Evolutionary conservation across 805 yeast genomes (phyloP).

Genomic region (Candida ponderosae): DNA sequence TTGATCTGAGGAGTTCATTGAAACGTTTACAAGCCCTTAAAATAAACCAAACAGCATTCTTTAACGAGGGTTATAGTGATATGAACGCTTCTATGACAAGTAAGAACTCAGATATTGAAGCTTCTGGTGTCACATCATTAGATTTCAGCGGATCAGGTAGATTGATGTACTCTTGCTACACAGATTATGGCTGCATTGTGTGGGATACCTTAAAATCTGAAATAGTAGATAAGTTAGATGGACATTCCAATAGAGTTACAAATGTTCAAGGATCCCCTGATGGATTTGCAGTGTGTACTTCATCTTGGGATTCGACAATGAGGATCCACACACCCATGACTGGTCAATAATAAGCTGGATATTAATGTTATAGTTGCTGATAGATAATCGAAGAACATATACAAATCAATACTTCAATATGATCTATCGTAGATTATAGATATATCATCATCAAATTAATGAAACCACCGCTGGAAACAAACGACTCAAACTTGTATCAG

Average conservation of each 20-base stretch:
- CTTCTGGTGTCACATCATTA: slow-evolving; percentile 64
- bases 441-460: too few relatives aligned
- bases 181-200: slow-evolving; percentile 64
- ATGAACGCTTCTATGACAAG: slow-evolving; percentile 12
- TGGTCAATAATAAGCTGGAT: too few relatives aligned
- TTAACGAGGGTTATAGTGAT: slow-evolving; percentile 1
- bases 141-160: slow-evolving; percentile 74
- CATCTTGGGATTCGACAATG: slow-evolving; percentile 74
- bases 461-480: too few relatives aligned
- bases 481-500: too few relatives aligned
- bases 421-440: too few relatives aligned
- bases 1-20: slow-evolving; percentile 22
- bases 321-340: slow-evolving; percentile 50
- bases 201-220: slow-evolving; percentile 72
- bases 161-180: slow-evolving; percentile 63
- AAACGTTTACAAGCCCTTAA: slow-evolving; percentile 5
- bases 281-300: slow-evolving; percentile 71
- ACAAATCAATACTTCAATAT: too few relatives aligned
- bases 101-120: slow-evolving; percentile 31
- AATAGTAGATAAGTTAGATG: slow-evolving; percentile 57
- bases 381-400: too few relatives aligned
- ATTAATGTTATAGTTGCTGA: too few relatives aligned
- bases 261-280: slow-evolving; percentile 62
- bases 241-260: slow-evolving; percentile 55
- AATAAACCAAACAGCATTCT: slow-evolving; percentile 9